Evolutionary conservation across 768 basidiomycete genomes (phyloP).

Genomic region (Leccinum pellstonianum): DNA sequence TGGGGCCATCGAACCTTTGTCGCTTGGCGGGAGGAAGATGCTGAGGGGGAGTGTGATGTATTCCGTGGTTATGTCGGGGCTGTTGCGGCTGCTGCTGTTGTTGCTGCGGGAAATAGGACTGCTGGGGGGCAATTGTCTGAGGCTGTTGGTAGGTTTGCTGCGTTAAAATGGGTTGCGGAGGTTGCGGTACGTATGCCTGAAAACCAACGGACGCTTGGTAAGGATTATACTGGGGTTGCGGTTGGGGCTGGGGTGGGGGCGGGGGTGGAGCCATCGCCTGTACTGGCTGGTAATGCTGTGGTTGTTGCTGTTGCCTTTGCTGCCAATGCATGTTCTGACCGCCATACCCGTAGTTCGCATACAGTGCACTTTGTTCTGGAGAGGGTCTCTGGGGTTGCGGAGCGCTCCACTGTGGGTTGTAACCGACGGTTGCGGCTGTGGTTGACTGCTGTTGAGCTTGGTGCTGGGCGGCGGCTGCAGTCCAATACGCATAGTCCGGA

Average conservation of each 20-base stretch:
- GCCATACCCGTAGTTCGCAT: constrained; percentile 91
- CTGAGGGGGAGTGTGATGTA: constrained; percentile 68
- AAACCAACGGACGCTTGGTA: constrained; percentile 71
- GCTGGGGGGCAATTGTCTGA: constrained; percentile 39
- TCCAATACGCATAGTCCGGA: constrained; percentile 81
- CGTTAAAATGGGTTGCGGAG: constrained; percentile 48
- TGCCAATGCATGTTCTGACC: constrained; percentile 62
- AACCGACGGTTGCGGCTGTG: constrained; percentile 46
- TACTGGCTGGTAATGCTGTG: constrained; percentile 49
- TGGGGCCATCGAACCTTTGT: constrained; percentile 83
- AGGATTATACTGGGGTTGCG: constrained; percentile 68
- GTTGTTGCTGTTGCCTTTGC: constrained; percentile 61
- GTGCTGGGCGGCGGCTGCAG: constrained; percentile 50
- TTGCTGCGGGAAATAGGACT: constrained; percentile 41
- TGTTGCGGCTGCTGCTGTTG: constrained; percentile 42
- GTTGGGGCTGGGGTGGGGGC: constrained; percentile 55
- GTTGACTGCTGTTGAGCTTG: constrained; percentile 35
- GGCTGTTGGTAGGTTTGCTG: constrained; percentile 50
- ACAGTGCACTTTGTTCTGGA: constrained; percentile 79
- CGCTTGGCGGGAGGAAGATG: constrained; percentile 91
- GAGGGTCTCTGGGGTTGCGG: constrained; percentile 66
- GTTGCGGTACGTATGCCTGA: constrained; percentile 65
- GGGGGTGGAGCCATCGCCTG: constrained; percentile 50
- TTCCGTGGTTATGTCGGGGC: constrained; percentile 46
- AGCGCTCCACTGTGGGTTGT: constrained; percentile 65